A percentile compares a stretch with the other conserved stretches of the same genome.
These are phyloP conservation scores for Tolypocladium album DNA, from an alignment of 2,329 filamentous ascomycete genomes.

Conservation along the genomic window DNA sequence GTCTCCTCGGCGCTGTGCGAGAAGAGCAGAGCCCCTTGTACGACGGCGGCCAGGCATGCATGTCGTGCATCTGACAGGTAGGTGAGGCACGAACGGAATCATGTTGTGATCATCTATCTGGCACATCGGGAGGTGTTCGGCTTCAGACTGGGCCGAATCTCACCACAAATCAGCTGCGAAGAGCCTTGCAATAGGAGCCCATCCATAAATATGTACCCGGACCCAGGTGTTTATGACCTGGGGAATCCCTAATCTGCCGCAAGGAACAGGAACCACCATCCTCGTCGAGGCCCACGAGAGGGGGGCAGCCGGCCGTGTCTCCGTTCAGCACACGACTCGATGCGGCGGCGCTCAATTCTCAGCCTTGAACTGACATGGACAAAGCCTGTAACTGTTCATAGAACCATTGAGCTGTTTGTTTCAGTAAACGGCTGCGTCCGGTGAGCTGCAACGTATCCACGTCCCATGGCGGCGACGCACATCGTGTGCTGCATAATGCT, in stretches of 20 bases:
- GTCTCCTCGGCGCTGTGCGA: background rate
- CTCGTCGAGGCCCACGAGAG: background rate
- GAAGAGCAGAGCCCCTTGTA: background rate
- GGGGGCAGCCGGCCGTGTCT: background rate
- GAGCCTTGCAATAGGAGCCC: background rate
- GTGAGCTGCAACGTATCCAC: background rate
- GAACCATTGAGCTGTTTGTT: background rate
- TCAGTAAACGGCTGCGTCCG: background rate
- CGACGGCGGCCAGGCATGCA: background rate
- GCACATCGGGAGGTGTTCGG: background rate
- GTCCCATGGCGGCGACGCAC: background rate
- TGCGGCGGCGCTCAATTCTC: background rate
- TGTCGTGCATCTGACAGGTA: background rate
- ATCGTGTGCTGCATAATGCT: background rate
- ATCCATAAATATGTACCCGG: background rate
- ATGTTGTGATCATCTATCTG: background rate
- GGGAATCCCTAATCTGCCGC: background rate
- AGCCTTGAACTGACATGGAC: background rate
- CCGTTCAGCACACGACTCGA: background rate
- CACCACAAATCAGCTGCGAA: background rate
- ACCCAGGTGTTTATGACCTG: background rate
- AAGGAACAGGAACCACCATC: background rate
- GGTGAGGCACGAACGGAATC: background rate
- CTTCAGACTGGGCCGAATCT: background rate
- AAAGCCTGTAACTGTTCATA: background rate